Base-by-base conservation (phyloP, 331 rosid genomes). In the Cydonia oblonga region DNA sequence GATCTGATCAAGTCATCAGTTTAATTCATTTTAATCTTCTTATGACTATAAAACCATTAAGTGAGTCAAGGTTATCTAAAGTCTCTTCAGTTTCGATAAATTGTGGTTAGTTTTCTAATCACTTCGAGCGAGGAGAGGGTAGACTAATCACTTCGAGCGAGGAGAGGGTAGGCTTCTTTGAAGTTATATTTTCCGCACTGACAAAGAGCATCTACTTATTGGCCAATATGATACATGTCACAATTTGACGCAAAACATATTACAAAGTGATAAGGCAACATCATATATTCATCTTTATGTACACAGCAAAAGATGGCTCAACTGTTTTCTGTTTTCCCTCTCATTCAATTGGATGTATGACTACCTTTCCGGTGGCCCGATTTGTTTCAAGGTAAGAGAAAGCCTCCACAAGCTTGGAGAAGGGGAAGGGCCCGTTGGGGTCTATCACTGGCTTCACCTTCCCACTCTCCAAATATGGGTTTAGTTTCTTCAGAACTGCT, bases 341-440 rank as follows among this genome's bases (percentile, higher is more conserved):
- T 84, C 84, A 87, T 52, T 96, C 90, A 74, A 95, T 91, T 66
- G 96, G 96, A 70, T 88, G 86, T 58, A 91, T 75, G 22, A 95
- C 90, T 22, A 91, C 90, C 82, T 95, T 91, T 8, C 97, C 97
- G 1, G 86, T 75, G 30, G 99, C 96, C 76, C 89, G 64, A 79
- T 80, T 84, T 23, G 90, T 88, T 81, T 91, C 97, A 49, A 95
- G 81, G 77, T 95, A 88, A 54, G 97, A 84, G 97, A 95, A 95
- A 62, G 99, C 99, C 75, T 89, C 97, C 6, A 19, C 92, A 20
- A 95, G 76, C 82, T 88, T 80, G 15, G 81, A 73, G 82, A 91
- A 95, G 28, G 96, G 77, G 80, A 88, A 91, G 29, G 90, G 90
- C 35, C 92, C 99, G 40, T 91, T 85, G 22, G 97, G 86, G 35